Evolutionary conservation across 2,329 filamentous ascomycete species (phyloP).

Genomic region (Rutstroemia sp.): DNA sequence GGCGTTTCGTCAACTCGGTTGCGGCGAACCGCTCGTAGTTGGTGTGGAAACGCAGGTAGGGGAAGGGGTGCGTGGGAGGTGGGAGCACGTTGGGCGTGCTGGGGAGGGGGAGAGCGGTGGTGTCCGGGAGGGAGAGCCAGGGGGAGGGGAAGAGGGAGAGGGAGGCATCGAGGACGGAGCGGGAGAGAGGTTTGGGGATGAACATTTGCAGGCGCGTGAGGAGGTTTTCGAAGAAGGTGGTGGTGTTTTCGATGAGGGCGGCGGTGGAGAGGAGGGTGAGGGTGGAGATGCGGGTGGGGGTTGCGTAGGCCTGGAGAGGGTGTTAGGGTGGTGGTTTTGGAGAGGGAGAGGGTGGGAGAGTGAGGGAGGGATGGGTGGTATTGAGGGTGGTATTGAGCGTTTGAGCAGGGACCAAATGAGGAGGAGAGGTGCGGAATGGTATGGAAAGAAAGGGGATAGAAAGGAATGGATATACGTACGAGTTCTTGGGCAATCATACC

Average conservation of each 20-base stretch:
- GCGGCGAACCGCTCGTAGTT: slow-evolving; percentile 81
- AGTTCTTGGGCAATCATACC: slow-evolving; percentile 91
- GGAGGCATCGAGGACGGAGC: slow-evolving; percentile 57
- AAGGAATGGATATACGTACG: slow-evolving; percentile 31
- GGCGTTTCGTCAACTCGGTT: slow-evolving; percentile 66
- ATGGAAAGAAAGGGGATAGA: background rate
- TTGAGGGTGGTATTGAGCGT: background rate
- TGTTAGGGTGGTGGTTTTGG: background rate
- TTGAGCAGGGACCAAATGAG: background rate
- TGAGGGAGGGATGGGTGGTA: background rate
- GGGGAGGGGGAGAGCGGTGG: slow-evolving; percentile 36
- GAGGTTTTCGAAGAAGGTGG: slow-evolving; percentile 58
- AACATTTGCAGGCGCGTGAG: slow-evolving; percentile 47
- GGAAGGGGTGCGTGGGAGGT: slow-evolving; percentile 22
- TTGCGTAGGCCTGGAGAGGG: slow-evolving; percentile 35
- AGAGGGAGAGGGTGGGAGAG: no score
- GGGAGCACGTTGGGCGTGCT: slow-evolving; percentile 34
- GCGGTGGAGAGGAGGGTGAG: slow-evolving; percentile 57
- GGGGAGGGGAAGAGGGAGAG: slow-evolving; percentile 55
- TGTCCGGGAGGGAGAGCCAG: slow-evolving; percentile 59
- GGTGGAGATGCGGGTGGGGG: slow-evolving; percentile 45
- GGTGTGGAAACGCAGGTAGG: slow-evolving; percentile 54
- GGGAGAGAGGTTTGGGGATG: slow-evolving; percentile 64
- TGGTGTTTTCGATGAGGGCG: slow-evolving; percentile 52
- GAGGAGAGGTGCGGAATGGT: background rate